Base-by-base conservation (phyloP, 2,329 filamentous ascomycete species). In the Phialemonium atrogriseum region DNA sequence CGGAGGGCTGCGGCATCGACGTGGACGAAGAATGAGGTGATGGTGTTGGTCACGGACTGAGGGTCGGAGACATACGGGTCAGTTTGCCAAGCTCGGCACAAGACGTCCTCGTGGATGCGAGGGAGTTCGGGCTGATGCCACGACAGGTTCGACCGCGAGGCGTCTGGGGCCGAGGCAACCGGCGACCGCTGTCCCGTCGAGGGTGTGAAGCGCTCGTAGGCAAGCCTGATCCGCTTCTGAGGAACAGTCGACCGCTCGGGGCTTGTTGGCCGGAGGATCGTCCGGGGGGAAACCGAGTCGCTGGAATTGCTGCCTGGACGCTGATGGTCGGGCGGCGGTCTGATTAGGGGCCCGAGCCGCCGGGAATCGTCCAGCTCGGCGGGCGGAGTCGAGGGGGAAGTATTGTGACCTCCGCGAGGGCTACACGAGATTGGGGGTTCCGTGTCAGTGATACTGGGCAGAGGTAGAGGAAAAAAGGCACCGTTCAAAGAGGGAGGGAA, bases 341-440 rank as follows among this genome's bases (percentile, higher is more conserved):
- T 36, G 20, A 57, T 47, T 17, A 52, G 42, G 18, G 50, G 47
- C 7, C 45, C 43, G 17, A 58, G 35, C 24, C 60, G 60, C 26
- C 61, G 56, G 9, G 56, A 32, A 12, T 64, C 59, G 22, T 72
- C 68, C 19, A 64, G 55, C 42, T 75, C 68, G 42, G 64, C 59
- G 4, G 67, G 59, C 4, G 69, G 64, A 13, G 69, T 62, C 4
- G 67, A 64, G 2, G 72, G 70, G 4, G 70, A 73, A 3, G 64
- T 66, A 40, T 71, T 75, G 42, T 74, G 69, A 8, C 70, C 71
- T 25, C 72, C 72, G 43, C 72, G 62, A 12, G 72, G 72, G 34
- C 71, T 76, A 39, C 37, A 28, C n/a, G n/a, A n/a, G 17, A 24
- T 34, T 42, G 10, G 24, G 22, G 16, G 23, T 9, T 10, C 18